A percentile compares a stretch with the other conserved stretches of the same genome.
Conservation (phyloP, 331 rosid species). For the Ulmus americana region DNA sequence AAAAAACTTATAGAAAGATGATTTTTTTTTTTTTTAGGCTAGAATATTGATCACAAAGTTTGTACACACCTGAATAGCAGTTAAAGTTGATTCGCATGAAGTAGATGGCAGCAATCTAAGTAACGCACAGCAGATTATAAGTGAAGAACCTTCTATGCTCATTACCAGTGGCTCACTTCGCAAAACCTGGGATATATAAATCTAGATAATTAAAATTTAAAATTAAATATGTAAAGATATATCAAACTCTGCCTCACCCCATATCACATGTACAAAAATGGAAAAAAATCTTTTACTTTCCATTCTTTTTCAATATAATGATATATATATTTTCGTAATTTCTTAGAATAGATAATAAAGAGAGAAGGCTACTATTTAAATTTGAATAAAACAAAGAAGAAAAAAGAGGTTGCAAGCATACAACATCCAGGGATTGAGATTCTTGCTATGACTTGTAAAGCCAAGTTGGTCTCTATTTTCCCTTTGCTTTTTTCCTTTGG, state of each 20-base stretch:
- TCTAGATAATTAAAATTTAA: constrained; percentile 14
- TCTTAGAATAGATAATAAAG: constrained; percentile 2
- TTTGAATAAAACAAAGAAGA: no score
- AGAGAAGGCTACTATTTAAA: neutral
- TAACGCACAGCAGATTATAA: constrained; percentile 49
- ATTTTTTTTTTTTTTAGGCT: no score
- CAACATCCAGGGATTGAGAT: neutral
- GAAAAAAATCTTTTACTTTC: neutral
- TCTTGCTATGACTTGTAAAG: neutral
- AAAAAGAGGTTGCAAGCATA: no score
- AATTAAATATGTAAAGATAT: constrained; percentile 10
- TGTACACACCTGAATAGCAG: constrained; percentile 55
- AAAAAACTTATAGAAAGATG: constrained; percentile 17
- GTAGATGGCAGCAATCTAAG: constrained; percentile 48
- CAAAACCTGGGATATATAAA: constrained; percentile 51
- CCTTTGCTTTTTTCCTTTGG: neutral
- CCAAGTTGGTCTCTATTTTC: neutral
- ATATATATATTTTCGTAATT: neutral
- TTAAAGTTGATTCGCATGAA: constrained; percentile 47
- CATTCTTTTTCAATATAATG: neutral
- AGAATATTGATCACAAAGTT: constrained; percentile 4
- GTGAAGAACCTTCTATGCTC: constrained; percentile 49
- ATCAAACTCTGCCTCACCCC: constrained; percentile 11
- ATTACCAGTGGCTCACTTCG: constrained; percentile 52
- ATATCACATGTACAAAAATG: neutral